Conservation (phyloP, 139 green algal genomes). For the Chlorella sorokiniana region DNA sequence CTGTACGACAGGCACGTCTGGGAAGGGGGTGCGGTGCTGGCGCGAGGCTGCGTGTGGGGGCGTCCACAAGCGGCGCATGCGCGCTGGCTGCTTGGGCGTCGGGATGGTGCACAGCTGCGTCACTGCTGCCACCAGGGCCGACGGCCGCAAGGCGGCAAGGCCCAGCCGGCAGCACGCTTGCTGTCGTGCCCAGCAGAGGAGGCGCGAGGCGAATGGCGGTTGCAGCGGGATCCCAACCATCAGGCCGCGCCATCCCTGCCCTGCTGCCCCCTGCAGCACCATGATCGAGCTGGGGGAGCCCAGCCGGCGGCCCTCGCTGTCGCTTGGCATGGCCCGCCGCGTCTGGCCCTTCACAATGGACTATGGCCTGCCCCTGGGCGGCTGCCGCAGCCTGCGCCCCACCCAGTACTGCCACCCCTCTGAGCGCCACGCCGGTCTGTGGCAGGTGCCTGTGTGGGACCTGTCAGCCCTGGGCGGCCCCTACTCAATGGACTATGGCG, state of each 20-base stretch:
- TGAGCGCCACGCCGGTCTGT: conserved; percentile 15
- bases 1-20: conserved; percentile 16
- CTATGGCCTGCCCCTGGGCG: conserved; percentile 25
- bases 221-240: too few species aligned
- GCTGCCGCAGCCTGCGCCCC: background rate
- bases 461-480: conserved; percentile 1
- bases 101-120: too few species aligned
- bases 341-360: conserved; percentile 42
- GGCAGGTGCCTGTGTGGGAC: conserved; percentile 15
- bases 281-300: conserved; percentile 21
- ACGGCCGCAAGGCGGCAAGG: too few species aligned
- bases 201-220: too few species aligned
- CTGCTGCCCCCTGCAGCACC: background rate
- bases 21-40: background rate
- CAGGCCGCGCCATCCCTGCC: too few species aligned
- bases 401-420: background rate
- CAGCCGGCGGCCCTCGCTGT: background rate
- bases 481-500: background rate
- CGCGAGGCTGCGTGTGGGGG: too few species aligned
- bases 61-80: too few species aligned
- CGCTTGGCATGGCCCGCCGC: conserved; percentile 4
- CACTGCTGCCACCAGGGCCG: too few species aligned
- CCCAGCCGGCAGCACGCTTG: too few species aligned
- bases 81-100: too few species aligned
- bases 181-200: too few species aligned